phyloP scores from a whole-genome alignment of 2,329 filamentous ascomycete genomes.

The Dactylellina sp. region DNA sequence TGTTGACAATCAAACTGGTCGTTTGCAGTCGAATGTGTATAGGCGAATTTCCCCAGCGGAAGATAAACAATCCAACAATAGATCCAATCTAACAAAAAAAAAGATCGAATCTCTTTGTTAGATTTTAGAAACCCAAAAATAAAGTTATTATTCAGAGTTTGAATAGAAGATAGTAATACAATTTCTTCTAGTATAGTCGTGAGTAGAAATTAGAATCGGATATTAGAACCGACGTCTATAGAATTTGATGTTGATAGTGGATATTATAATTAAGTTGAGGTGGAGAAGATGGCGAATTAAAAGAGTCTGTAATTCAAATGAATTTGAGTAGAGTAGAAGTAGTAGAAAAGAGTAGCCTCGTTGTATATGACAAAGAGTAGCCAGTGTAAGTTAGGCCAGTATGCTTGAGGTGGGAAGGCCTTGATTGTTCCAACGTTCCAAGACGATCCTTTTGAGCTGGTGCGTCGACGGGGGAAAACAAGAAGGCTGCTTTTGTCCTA shows the following conservation, averaged over 20 bases:
- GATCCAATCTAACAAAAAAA: conserved; percentile 48
- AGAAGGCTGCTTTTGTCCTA: conserved; percentile 28
- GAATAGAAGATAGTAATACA: neutral
- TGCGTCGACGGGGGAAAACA: conserved; percentile 39
- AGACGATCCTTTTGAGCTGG: conserved; percentile 23
- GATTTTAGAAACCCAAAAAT: conserved; percentile 18
- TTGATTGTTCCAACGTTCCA: conserved; percentile 41
- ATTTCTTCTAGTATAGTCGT: conserved; percentile 22
- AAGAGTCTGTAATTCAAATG: neutral
- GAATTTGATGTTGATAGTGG: neutral
- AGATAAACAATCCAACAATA: conserved; percentile 54
- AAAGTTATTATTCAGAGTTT: conserved; percentile 2
- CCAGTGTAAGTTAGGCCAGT: conserved; percentile 6
- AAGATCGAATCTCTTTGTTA: conserved; percentile 32
- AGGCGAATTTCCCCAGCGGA: conserved; percentile 45
- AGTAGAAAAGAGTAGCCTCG: conserved; percentile 27
- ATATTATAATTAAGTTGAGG: conserved; percentile 1
- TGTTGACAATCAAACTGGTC: conserved; percentile 18
- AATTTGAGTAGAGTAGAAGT: conserved; percentile 1
- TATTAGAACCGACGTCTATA: conserved; percentile 19
- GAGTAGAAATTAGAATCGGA: conserved; percentile 15
- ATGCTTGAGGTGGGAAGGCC: conserved; percentile 24
- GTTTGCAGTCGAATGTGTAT: conserved; percentile 20
- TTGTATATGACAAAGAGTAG: conserved; percentile 16
- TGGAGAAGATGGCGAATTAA: conserved; percentile 11